Base-by-base conservation (phyloP, 2,329 filamentous ascomycete species). In the Phyllosticta citribraziliensis region DNA sequence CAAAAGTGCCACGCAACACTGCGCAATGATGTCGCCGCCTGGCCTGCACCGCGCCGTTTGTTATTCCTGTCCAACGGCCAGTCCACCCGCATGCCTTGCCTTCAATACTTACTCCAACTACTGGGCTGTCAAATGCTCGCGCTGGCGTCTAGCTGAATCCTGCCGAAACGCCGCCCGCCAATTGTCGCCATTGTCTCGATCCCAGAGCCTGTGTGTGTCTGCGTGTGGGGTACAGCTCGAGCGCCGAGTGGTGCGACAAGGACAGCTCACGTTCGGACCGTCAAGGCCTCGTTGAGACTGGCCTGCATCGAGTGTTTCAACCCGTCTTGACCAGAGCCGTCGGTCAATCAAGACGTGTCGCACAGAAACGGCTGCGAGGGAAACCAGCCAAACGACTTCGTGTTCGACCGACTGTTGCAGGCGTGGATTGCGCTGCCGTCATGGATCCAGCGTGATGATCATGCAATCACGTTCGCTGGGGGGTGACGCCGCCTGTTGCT, bases 21-120 rank as follows among this genome's bases (percentile, higher is more conserved):
- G 52, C 58, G 55, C 52, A 51, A 60, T 60, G 58, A 60, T 60
- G 58, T 60, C 24, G 58, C 58, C 58, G 58, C 52, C 27, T 22
- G 22, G 58, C 52, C 27, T 22, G 22, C 22, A 22, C 58, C 54
- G 57, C 57, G 54, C 30, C 56, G 22, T 51, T 51, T 22, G 58
- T 60, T 53, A 55, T 60, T 60, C 30, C 51, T 60, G 58, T 60
- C 58, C 52, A 60, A 56, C 58, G 52, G 33, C 33, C 33, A 40
- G 17, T 40, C 12, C 12, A 40, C 30, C 30, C 9, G 30, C 30
- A 8, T 33, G 30, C 30, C 30, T 33, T 12, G 8, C n/a, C n/a
- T n/a, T n/a, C n/a, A n/a, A n/a, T n/a, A n/a, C n/a, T n/a, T n/a
- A 30, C 27, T 30, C 9, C 9, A 10, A 30, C 27, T 30, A 30